Evolutionary conservation across 2,329 filamentous ascomycete genomes (phyloP), one percentile per base, ranked within the genome.

Genomic region (Fusarium anthophilum): DNA sequence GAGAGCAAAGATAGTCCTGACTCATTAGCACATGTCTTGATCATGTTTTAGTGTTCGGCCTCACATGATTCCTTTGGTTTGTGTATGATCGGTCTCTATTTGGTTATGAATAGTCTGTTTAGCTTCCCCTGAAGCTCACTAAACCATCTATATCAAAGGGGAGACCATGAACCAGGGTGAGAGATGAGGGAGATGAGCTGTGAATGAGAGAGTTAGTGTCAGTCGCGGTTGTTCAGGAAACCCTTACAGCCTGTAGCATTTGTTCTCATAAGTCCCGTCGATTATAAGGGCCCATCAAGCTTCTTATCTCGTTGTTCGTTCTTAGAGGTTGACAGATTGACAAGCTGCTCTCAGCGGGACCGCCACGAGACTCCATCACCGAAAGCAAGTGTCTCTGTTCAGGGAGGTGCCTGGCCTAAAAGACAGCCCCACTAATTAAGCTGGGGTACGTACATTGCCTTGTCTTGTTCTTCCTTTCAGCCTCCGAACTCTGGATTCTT

Each of bases 1-100:
- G 80, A 99, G 92, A 67, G 95, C 92, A 83, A 97, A 96, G 82
- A 99, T 93, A 76, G 95, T 94, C 96, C 95, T 98, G 77, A 60
- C 55, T 38, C 45, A 48, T 70, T 54, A 73, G 62, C 18, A 26
- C 14, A 18, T 20, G n/a, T 26, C 32, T 37, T 14, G 26, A 43
- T n/a, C 47, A 24, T 17, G 28, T 14, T 26, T 28, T 24, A 15
- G 28, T 10, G 41, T n/a, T 11, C 44, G 8, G n/a, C 37, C 66
- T 44, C 22, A 63, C 78, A 79, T 79, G 61, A 48, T 65, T 66
- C 38, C 37, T 56, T 44, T 41, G 53, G n/a, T 58, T 14, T 48
- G 39, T 63, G 44, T 56, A 53, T 47, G 53, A 72, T 71, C 48
- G 38, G 65, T 63, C 35, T 57, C 24, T 60, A 43, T 65, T 37